Percentiles rank a stretch among this genome's conserved stretches.
phyloP scores from a whole-genome alignment of 352 stramenopile genomes.

The Globisporangium megalacanthum region DNA sequence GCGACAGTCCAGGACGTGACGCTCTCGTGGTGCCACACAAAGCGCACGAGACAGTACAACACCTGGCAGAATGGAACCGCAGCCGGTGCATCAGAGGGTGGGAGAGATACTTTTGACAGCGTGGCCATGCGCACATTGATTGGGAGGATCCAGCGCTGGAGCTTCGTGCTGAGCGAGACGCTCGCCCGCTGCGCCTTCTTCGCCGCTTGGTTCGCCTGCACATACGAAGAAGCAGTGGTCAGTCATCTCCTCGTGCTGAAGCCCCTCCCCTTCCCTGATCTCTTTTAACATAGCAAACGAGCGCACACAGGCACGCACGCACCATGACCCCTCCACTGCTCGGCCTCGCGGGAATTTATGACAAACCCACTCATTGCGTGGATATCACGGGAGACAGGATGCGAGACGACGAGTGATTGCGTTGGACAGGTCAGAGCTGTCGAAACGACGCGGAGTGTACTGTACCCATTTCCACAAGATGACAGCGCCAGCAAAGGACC shows the following conservation, averaged over 20 bases:
- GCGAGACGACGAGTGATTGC: neutral
- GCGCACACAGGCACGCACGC: neutral
- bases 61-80: slow-evolving; percentile 15
- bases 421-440: neutral
- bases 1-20: slow-evolving; percentile 67
- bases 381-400: neutral
- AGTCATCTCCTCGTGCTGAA: neutral
- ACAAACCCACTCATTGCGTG: neutral
- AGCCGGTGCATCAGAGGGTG: neutral
- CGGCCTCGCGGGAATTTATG: neutral
- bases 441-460: neutral
- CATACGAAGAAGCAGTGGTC: neutral
- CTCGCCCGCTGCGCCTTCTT: slow-evolving; percentile 80
- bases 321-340: neutral
- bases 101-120: neutral
- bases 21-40: slow-evolving; percentile 63
- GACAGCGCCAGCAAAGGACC: neutral
- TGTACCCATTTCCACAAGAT: neutral
- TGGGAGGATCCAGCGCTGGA: slow-evolving; percentile 76
- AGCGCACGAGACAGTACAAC: slow-evolving; percentile 69
- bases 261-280: too few species aligned
- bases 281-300: neutral
- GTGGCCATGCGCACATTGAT: slow-evolving; percentile 49
- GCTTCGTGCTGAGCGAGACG: slow-evolving; percentile 55
- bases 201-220: slow-evolving; percentile 74